Base-by-base conservation (phyloP, 2,329 filamentous ascomycete genomes). In the Aspergillus pseudonomiae region DNA sequence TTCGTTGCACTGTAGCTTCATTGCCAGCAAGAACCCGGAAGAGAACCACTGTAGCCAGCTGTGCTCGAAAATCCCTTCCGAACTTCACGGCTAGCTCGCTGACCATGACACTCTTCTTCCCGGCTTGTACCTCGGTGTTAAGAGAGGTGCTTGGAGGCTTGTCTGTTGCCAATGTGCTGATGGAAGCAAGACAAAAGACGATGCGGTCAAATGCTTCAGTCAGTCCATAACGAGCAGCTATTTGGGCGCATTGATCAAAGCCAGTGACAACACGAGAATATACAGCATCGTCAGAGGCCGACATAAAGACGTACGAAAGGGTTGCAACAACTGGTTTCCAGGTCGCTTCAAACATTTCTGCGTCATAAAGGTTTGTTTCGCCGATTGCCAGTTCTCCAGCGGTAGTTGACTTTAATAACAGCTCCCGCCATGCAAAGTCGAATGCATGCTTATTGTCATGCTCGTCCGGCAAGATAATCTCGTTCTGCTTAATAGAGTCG, bases 281-380 rank as follows among this genome's bases (percentile, higher is more conserved):
- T 3, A 99, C 95, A 0, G 94, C 88, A 76, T 99, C 95, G 73
- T 99, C 96, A 0, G 93, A 96, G 19, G 96, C 96, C 41, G 94
- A 98, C 90, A 98, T 96, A 81, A 99, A 99, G 4, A 99, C 95
- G 74, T 98, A 99, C 14, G 95, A 96, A 60, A 99, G 82, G 0
- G 96, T 98, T 4, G 95, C 94, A 43, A 99, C 86, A 57, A 99
- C 93, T 0, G 96, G 94, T 75, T 88, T 93, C 95, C 96, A 99
- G 0, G 94, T 97, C 26, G 93, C 91, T 62, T 91, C 89, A 77
- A 99, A 99, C 92, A 99, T 97, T 75, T 99, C 94, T 4, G 94
- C 92, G 77, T 99, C 96, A 77, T 93, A 99, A 45, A 96, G 89
- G 74, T 97, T 98, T 5, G 94, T 97, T 69, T 96, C 86, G 75